phyloP scores from a whole-genome alignment of 331 rosid species.

The Telfairia occidentalis region DNA sequence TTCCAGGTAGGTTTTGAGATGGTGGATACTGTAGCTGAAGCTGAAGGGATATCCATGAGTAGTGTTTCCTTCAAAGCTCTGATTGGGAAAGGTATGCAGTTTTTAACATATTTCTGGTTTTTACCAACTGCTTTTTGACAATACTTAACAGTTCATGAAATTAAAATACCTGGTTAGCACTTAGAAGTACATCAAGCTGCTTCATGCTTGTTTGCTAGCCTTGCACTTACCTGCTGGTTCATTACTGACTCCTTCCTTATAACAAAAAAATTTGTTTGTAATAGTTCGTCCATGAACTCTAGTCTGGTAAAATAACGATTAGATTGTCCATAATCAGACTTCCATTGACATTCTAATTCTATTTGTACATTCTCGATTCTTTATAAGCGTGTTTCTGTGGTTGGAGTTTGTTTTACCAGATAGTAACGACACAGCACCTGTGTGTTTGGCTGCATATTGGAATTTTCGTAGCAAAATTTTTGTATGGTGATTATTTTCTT shows the following conservation, averaged over 20 bases:
- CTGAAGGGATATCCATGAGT: conserved; percentile 70
- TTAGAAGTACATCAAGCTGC: background rate
- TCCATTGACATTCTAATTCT: background rate
- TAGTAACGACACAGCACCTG: background rate
- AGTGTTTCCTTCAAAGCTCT: conserved; percentile 74
- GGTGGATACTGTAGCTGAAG: conserved; percentile 70
- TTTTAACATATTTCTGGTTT: background rate
- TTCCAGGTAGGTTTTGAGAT: conserved; percentile 89
- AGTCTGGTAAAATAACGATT: background rate
- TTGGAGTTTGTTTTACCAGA: background rate
- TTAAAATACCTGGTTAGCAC: background rate
- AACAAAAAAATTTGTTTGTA: too few species aligned
- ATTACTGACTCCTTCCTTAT: background rate
- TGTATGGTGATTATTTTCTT: background rate
- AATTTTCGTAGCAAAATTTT: background rate
- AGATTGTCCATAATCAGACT: background rate
- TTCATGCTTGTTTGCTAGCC: background rate
- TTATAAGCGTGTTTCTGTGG: background rate
- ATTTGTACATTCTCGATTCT: background rate
- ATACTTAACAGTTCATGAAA: background rate
- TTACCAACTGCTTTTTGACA: background rate
- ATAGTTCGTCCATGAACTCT: background rate
- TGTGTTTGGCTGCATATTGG: too few species aligned
- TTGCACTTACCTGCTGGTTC: background rate
- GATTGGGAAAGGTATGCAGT: conserved; percentile 58